Evolutionary conservation across 768 basidiomycete species (phyloP).

Genomic region (Ramaria sp.): DNA sequence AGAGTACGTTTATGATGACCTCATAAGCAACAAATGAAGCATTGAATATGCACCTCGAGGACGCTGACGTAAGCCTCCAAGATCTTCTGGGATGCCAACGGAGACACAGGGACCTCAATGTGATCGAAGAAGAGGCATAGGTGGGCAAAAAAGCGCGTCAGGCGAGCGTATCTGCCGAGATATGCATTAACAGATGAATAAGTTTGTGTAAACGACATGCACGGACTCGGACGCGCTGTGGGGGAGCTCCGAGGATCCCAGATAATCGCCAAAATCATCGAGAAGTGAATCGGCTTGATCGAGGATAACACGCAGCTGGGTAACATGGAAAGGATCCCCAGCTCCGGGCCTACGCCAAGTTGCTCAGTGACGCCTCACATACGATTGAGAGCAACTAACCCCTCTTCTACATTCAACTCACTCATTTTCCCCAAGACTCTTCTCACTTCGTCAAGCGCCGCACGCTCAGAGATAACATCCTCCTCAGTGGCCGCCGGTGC

Average conservation of each 20-base stretch:
- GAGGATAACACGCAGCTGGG: constrained; percentile 71
- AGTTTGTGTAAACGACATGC: not conserved
- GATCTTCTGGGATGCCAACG: constrained; percentile 66
- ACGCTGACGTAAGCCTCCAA: constrained; percentile 83
- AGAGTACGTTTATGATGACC: not conserved
- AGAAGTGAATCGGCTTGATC: constrained; percentile 59
- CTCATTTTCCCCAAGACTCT: constrained; percentile 40
- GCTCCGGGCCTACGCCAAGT: constrained; percentile 37
- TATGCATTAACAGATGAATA: constrained; percentile 12
- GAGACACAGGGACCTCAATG: constrained; percentile 66
- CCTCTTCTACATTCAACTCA: constrained; percentile 49
- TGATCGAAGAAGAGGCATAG: constrained; percentile 81
- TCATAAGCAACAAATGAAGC: not conserved
- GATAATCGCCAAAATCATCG: constrained; percentile 31
- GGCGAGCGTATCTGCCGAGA: constrained; percentile 44
- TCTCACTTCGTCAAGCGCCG: constrained; percentile 12
- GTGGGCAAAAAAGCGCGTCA: constrained; percentile 90
- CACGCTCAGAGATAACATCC: constrained; percentile 18
- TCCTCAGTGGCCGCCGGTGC: constrained; percentile 17
- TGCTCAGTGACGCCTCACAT: not conserved
- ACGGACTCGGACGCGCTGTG: constrained; percentile 47
- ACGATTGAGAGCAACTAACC: constrained; percentile 29
- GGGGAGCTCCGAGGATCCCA: constrained; percentile 2
- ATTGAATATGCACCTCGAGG: constrained; percentile 49
- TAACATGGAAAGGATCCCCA: constrained; percentile 70